phyloP scores from a whole-genome alignment of 2,329 filamentous ascomycete species.

The Clonostachys rosea region DNA sequence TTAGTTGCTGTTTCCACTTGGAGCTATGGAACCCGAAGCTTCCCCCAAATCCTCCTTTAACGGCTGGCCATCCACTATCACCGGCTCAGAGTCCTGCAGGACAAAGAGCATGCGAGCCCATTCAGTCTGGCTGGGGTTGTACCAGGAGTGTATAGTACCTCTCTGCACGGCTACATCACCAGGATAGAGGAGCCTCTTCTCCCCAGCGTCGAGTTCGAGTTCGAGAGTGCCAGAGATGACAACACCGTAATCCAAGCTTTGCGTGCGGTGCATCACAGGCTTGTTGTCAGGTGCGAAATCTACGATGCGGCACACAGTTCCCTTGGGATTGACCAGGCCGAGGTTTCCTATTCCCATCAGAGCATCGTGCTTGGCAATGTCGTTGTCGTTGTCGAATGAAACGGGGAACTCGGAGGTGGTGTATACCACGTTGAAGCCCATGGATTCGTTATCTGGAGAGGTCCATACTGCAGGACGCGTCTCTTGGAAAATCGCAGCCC shows the following conservation, averaged over 20 bases:
- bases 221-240: constrained; percentile 50
- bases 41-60: background rate
- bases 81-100: constrained; percentile 7
- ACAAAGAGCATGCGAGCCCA: constrained; percentile 40
- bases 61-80: background rate
- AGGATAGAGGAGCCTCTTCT: constrained; percentile 18
- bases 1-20: background rate
- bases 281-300: constrained; percentile 37
- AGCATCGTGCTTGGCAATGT: constrained; percentile 28
- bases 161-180: constrained; percentile 54
- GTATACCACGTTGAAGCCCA: constrained; percentile 33
- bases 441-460: constrained; percentile 19
- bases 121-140: constrained; percentile 34
- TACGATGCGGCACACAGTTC: constrained; percentile 39
- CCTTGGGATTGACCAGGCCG: constrained; percentile 9
- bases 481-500: constrained; percentile 8
- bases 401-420: constrained; percentile 32
- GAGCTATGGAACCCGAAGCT: background rate
- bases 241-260: constrained; percentile 50
- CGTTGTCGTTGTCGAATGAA: constrained; percentile 30
- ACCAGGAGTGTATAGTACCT: constrained; percentile 51
- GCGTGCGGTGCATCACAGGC: constrained; percentile 36
- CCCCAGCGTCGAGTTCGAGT: constrained; percentile 46
- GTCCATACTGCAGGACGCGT: constrained; percentile 8
- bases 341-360: background rate